Evolutionary conservation across 129 eudicot species (phyloP).

Genomic region (carrot (Daucus carota)): DH1_v3.0 NC_030387.2:25386501-25387000

Average conservation of each 20-base stretch:
- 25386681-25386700: conserved; percentile 82
- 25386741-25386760: conserved; percentile 70
- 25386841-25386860: conserved; percentile 65
- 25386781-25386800: conserved; percentile 78
- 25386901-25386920: conserved; percentile 55
- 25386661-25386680: conserved; percentile 86
- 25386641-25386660: conserved; percentile 69
- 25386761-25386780: conserved; percentile 65
- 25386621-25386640: conserved; percentile 85
- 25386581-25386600: conserved; percentile 72
- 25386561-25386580: conserved; percentile 80
- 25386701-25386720: conserved; percentile 91
- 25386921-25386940: conserved; percentile 50
- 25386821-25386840: conserved; percentile 70
- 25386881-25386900: conserved; percentile 58
- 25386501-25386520: conserved; percentile 59
- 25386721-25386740: conserved; percentile 70
- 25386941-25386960: conserved; percentile 74
- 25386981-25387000: conserved; percentile 83
- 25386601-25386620: conserved; percentile 74
- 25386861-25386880: conserved; percentile 58
- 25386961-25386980: conserved; percentile 48
- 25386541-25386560: conserved; percentile 71
- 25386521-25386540: conserved; percentile 71
- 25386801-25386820: conserved; percentile 64